Evolutionary conservation across 2,329 filamentous ascomycete species (phyloP).

Genomic region (Rugonectria rugulosa): DNA sequence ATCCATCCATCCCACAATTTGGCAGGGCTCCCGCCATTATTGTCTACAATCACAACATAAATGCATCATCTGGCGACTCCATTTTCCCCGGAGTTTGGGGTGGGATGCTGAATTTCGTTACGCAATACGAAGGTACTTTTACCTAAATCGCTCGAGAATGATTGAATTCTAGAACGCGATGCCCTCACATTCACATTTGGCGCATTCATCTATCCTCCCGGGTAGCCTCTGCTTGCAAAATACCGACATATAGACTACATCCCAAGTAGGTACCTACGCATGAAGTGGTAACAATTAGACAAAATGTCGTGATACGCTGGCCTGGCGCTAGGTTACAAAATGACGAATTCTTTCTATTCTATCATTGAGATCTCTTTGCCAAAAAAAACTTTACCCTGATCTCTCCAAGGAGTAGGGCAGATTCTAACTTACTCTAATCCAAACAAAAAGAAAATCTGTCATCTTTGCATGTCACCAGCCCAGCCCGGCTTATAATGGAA

Average conservation of each 20-base stretch:
- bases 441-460: background rate
- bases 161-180: background rate
- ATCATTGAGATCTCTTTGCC: background rate
- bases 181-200: background rate
- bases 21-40: slow-evolving; percentile 33
- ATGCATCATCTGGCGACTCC: slow-evolving; percentile 26
- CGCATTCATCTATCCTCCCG: too few species aligned
- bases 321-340: slow-evolving; percentile 4
- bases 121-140: slow-evolving; percentile 8
- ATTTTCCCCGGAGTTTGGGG: slow-evolving; percentile 23
- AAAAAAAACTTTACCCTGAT: background rate
- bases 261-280: too few species aligned
- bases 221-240: too few species aligned
- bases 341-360: slow-evolving; percentile 5
- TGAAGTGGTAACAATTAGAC: background rate
- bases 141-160: background rate
- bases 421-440: background rate
- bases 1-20: slow-evolving; percentile 30
- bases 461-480: slow-evolving; percentile 8
- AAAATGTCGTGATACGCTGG: slow-evolving; percentile 18
- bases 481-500: slow-evolving; percentile 59
- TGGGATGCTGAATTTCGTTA: slow-evolving; percentile 18
- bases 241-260: too few species aligned
- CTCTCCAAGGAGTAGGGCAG: background rate
- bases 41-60: slow-evolving; percentile 36